phyloP scores from a whole-genome alignment of 495 filamentous ascomycete species.

The Penicillium soppii region DNA sequence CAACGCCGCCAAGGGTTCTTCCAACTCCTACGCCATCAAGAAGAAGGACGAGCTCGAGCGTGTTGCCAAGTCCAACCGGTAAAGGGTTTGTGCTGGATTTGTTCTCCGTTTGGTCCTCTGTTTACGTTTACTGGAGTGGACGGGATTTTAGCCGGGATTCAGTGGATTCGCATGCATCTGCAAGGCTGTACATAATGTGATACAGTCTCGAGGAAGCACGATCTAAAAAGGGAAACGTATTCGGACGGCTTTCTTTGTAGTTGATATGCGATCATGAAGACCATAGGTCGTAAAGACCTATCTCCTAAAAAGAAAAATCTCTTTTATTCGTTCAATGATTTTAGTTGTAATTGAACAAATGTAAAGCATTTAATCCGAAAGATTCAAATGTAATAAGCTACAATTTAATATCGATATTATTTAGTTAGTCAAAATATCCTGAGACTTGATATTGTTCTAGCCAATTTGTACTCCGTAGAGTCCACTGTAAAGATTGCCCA shows the following conservation, averaged over 20 bases:
- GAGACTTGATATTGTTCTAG: constrained; percentile 6
- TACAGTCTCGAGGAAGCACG: constrained; percentile 43
- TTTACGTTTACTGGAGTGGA: constrained; percentile 50
- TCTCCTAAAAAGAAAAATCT: constrained; percentile 34
- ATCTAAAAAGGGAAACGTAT: constrained; percentile 41
- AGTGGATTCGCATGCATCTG: constrained; percentile 49
- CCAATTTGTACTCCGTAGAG: too few species aligned
- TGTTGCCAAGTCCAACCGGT: constrained; percentile 99
- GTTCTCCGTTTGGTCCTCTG: constrained; percentile 49
- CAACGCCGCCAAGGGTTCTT: constrained; percentile 99
- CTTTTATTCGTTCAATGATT: constrained; percentile 19
- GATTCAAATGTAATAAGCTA: constrained; percentile 4
- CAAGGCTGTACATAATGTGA: constrained; percentile 46
- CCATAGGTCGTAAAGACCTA: constrained; percentile 35
- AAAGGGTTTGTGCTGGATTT: constrained; percentile 51
- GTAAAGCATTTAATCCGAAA: not conserved
- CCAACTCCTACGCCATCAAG: constrained; percentile 99
- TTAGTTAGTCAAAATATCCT: too few species aligned
- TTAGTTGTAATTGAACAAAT: not conserved
- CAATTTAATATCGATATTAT: not conserved
- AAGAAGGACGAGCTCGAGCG: constrained; percentile 99
- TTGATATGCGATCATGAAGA: constrained; percentile 50
- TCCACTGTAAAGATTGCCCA: not conserved
- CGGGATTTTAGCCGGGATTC: constrained; percentile 49
- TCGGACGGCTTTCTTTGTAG: constrained; percentile 49